A percentile compares a stretch with the other conserved stretches of the same genome.
phyloP scores from a whole-genome alignment of 2,329 filamentous ascomycete genomes.

The Xylariaceae sp. region DNA sequence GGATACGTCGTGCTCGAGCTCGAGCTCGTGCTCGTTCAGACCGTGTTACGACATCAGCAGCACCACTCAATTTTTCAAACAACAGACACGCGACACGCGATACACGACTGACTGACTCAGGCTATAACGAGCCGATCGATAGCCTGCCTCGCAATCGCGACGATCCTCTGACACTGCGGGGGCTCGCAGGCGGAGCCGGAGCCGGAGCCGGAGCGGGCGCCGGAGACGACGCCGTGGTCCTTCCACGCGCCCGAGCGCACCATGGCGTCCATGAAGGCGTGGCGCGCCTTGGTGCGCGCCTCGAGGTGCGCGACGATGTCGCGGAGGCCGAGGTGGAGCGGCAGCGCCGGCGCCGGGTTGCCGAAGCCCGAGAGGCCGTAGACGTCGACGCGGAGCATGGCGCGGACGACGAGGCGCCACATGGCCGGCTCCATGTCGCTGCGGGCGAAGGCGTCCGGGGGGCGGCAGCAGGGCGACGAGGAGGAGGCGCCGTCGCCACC shows the following conservation, averaged over 20 bases:
- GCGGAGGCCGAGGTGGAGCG: constrained; percentile 52
- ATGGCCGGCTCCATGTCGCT: constrained; percentile 52
- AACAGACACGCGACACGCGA: no score
- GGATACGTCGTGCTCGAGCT: no score
- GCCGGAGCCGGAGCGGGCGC: constrained; percentile 26
- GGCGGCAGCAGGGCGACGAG: constrained; percentile 28
- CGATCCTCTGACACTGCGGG: constrained; percentile 53
- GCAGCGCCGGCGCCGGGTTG: constrained; percentile 20
- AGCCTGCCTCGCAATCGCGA: constrained; percentile 57
- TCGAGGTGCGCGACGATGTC: constrained; percentile 59
- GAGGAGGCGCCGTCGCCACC: constrained; percentile 11
- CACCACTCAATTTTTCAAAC: no score
- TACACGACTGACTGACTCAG: constrained; percentile 36
- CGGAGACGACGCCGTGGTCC: no score
- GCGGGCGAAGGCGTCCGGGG: constrained; percentile 42
- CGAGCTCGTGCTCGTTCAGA: no score
- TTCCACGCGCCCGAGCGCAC: constrained; percentile 43
- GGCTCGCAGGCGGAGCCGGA: constrained; percentile 40
- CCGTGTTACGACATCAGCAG: no score
- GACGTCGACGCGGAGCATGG: constrained; percentile 59
- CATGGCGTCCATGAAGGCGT: constrained; percentile 53
- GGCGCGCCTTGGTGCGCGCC: constrained; percentile 50
- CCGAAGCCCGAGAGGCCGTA: constrained; percentile 48
- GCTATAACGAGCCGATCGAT: constrained; percentile 59
- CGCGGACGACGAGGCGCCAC: constrained; percentile 58